phyloP scores from a whole-genome alignment of 2,329 filamentous ascomycete genomes.

The Sclerotinia sclerotiorum region DNA sequence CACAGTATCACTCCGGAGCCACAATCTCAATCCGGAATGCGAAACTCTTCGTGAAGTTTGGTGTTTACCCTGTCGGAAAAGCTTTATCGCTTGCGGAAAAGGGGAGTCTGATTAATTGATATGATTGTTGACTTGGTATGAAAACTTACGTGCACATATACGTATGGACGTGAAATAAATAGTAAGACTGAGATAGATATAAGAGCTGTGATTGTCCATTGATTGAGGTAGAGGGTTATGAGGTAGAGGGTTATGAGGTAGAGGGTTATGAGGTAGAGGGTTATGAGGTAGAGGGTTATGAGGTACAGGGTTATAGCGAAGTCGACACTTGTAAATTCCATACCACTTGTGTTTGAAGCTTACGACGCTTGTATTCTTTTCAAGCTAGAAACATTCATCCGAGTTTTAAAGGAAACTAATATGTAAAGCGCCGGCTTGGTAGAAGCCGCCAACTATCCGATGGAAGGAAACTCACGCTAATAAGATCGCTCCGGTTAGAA shows the following conservation, averaged over 20 bases:
- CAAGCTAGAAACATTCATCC: too few species aligned
- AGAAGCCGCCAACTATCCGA: not conserved
- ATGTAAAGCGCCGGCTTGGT: not conserved
- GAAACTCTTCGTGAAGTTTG: not conserved
- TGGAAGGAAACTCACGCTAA: not conserved
- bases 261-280: too few species aligned
- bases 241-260: too few species aligned
- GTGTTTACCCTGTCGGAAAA: not conserved
- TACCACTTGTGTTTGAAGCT: too few species aligned
- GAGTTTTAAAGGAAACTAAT: too few species aligned
- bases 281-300: too few species aligned
- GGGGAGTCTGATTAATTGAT: not conserved
- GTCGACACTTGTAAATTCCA: not conserved
- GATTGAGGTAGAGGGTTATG: not conserved
- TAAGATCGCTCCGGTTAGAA: not conserved
- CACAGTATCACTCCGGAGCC: not conserved
- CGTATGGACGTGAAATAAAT: not conserved
- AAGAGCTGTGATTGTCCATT: not conserved
- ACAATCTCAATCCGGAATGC: not conserved
- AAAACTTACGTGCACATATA: not conserved
- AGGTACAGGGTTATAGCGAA: not conserved
- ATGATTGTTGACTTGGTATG: not conserved
- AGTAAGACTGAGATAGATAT: not conserved
- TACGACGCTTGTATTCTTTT: too few species aligned
- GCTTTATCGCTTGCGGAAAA: constrained; percentile 13